Base-by-base conservation (phyloP, 2,329 filamentous ascomycete species). In the Apiospora sp. region DNA sequence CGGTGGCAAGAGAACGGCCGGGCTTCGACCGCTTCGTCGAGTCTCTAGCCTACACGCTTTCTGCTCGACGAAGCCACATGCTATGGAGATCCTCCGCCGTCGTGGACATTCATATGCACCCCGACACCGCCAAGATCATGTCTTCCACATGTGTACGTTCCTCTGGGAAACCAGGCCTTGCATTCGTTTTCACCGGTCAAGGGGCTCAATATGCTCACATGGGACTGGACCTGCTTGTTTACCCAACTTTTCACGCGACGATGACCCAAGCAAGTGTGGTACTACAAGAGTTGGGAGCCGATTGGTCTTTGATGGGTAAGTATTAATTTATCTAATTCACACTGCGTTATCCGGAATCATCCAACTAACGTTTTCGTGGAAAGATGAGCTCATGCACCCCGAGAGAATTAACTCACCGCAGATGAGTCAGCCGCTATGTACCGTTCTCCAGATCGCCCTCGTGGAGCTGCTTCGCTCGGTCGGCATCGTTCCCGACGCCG, bases 401-500 rank as follows among this genome's bases (percentile, higher is more conserved):
- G 69, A 72, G 16, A 72, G 73, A 22, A 71, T 81, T 14, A 74
- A 75, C 16, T 71, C 79, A 46, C 76, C 77, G n/a, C 74, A 77
- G 51, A 73, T 82, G 30, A 78, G 78, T 30, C 82, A 84, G 72
- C 80, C 84, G 3, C 70, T 81, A 8, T 84, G 80, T 69, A 84
- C 82, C 4, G 83, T 83, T 0, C 69, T 86, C 2, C 85, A 86
- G 74, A 78, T 86, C 24, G 82, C 77, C 14, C 73, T 86, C 5
- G 79, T 83, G 0, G 79, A 83, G 7, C 77, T 85, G 7, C 77
- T 86, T 8, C 72, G 72, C 22, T 72, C 74, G 1, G 79, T 76
- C 74, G 78, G 78, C 0, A 77, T 83, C 46, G 72, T 67, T 1
- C 78, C 80, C 13, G 73, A 72, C 0, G 76, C 76, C 0, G 80